Percentiles rank a stretch among this genome's conserved stretches.
Evolutionary conservation across 2,329 filamentous ascomycete species (phyloP).

Genomic region (Aurifilum marmelostoma): DNA sequence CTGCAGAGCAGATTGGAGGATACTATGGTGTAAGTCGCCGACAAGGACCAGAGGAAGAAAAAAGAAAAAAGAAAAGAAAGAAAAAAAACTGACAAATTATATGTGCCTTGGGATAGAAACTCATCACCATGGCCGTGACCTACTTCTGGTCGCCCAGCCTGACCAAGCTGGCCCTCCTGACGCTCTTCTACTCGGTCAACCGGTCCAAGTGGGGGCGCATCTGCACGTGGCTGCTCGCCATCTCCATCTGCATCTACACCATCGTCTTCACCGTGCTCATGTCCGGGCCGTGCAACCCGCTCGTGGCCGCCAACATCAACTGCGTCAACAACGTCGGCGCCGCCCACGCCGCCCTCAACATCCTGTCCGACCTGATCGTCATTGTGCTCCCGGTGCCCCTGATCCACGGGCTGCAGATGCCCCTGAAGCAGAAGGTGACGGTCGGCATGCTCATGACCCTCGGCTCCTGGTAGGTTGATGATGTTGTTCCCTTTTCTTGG

Average conservation of each 20-base stretch:
- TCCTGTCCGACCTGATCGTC: conserved; percentile 45
- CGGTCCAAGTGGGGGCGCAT: conserved; percentile 16
- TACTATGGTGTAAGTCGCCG: background rate
- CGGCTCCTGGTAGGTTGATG: no score
- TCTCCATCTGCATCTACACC: conserved; percentile 22
- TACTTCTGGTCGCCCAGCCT: conserved; percentile 30
- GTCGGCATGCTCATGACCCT: no score
- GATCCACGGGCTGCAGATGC: no score
- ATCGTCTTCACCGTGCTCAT: conserved; percentile 30
- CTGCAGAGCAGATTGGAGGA: background rate
- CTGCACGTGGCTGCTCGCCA: conserved; percentile 13
- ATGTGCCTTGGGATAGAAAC: background rate
- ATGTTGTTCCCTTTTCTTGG: no score
- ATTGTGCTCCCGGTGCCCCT: no score
- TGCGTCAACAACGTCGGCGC: no score
- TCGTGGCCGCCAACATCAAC: conserved; percentile 21
- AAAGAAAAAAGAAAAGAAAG: background rate
- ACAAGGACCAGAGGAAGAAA: background rate
- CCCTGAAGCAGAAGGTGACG: no score
- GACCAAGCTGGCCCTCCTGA: conserved; percentile 28
- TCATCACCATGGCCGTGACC: conserved; percentile 9
- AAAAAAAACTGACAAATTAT: background rate
- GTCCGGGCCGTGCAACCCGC: conserved; percentile 33
- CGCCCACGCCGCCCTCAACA: conserved; percentile 7
- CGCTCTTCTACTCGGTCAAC: conserved; percentile 28